Conservation (phyloP, 2,329 filamentous ascomycete species). For the Orbilia oligospora region DNA sequence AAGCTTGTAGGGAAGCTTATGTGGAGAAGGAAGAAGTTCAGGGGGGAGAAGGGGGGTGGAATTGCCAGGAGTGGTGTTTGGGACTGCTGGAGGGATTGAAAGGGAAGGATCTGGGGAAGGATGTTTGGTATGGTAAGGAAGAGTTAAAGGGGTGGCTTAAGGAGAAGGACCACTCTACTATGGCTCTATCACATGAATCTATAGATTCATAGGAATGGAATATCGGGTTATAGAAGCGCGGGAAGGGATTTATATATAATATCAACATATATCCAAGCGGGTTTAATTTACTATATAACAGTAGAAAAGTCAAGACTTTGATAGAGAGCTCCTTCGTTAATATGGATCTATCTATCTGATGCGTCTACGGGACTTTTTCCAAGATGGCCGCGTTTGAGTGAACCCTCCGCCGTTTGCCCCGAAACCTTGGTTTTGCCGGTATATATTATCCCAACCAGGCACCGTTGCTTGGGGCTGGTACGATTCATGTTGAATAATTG, state of each 20-base stretch:
- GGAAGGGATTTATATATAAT: too few relatives aligned
- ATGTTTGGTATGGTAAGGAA: constrained; percentile 33
- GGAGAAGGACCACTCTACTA: constrained; percentile 22
- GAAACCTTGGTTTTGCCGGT: constrained; percentile 6
- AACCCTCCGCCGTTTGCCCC: neutral
- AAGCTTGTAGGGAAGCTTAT: constrained; percentile 17
- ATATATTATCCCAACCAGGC: constrained; percentile 2
- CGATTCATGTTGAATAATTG: neutral
- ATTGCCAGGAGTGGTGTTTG: constrained; percentile 49
- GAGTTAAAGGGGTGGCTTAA: constrained; percentile 36
- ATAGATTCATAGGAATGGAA: too few relatives aligned
- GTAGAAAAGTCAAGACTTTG: neutral
- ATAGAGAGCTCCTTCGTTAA: neutral
- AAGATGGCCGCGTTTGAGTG: neutral
- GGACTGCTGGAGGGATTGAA: constrained; percentile 30
- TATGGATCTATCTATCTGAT: neutral
- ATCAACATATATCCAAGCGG: too few relatives aligned
- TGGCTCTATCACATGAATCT: neutral
- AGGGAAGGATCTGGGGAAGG: constrained; percentile 1
- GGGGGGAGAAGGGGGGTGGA: constrained; percentile 26
- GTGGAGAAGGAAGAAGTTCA: constrained; percentile 34
- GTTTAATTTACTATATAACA: too few relatives aligned
- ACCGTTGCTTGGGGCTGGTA: constrained; percentile 3
- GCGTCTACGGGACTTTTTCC: neutral
- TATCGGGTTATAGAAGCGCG: too few relatives aligned